These are phyloP conservation scores for Claviceps fusiformis DNA, from an alignment of 2,329 filamentous ascomycete species.

Conservation along the genomic window DNA sequence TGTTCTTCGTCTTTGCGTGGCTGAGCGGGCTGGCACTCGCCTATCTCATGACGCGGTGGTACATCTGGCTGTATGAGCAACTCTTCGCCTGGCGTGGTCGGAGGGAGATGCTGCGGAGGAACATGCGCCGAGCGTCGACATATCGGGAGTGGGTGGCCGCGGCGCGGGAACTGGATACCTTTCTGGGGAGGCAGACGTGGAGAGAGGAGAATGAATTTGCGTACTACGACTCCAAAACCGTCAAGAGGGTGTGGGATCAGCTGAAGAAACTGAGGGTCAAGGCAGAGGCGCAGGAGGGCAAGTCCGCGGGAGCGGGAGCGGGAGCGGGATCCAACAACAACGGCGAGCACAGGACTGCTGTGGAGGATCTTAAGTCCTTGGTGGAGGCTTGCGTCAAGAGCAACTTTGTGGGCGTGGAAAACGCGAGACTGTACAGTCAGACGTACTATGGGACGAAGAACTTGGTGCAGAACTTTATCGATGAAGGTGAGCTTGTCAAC, in stretches of 20 bases:
- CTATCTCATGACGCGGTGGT: conserved; percentile 72
- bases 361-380: conserved; percentile 64
- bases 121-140: conserved; percentile 55
- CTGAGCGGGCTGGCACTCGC: conserved; percentile 54
- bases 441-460: conserved; percentile 98
- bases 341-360: conserved; percentile 29
- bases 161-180: conserved; percentile 65
- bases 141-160: conserved; percentile 76
- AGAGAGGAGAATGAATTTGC: conserved; percentile 64
- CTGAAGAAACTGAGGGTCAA: conserved; percentile 50
- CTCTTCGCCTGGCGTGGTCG: conserved; percentile 78
- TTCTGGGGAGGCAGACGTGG: conserved; percentile 70
- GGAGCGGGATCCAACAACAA: not conserved
- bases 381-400: conserved; percentile 91
- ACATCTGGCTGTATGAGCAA: conserved; percentile 88
- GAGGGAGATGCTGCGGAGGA: conserved; percentile 55
- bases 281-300: conserved; percentile 39
- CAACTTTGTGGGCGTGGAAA: conserved; percentile 93
- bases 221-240: conserved; percentile 80
- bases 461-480: conserved; percentile 76
- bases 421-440: conserved; percentile 87
- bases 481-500: conserved; percentile 47
- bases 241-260: conserved; percentile 64
- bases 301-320: conserved; percentile 13
- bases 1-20: conserved; percentile 70